Conservation (phyloP, 208 protist species). For the Trypanosoma mega region DNA sequence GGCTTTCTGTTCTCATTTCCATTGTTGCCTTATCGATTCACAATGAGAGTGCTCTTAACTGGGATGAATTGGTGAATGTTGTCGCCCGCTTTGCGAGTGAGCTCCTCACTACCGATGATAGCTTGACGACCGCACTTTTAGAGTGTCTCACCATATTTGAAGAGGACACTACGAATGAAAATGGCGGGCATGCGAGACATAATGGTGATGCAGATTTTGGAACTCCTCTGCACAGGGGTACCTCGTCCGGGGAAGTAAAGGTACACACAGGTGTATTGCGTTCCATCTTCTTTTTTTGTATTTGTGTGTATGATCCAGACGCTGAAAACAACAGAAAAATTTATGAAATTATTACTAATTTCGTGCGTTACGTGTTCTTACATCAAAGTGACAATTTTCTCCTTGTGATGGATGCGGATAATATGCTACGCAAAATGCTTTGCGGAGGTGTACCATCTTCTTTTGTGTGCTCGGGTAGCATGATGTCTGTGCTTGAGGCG, state of each 20-base stretch:
- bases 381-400: slow-evolving; percentile 69
- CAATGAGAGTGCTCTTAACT: slow-evolving; percentile 36
- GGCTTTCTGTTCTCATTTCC: slow-evolving; percentile 81
- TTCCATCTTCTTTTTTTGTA: slow-evolving; percentile 84
- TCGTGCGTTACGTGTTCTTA: slow-evolving; percentile 76
- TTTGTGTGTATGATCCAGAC: slow-evolving; percentile 68
- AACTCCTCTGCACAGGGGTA: too few relatives aligned
- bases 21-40: slow-evolving; percentile 74
- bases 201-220: slow-evolving; percentile 10
- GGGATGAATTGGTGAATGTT: slow-evolving; percentile 51
- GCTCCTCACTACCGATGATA: slow-evolving; percentile 56
- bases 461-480: slow-evolving; percentile 64
- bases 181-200: slow-evolving; percentile 2
- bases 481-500: slow-evolving; percentile 51
- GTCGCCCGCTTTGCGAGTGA: slow-evolving; percentile 62
- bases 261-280: slow-evolving; percentile 77
- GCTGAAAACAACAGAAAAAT: slow-evolving; percentile 43
- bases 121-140: slow-evolving; percentile 63
- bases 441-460: slow-evolving; percentile 45
- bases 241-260: slow-evolving; percentile 11
- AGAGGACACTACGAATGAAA: slow-evolving; percentile 17
- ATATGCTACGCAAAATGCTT: slow-evolving; percentile 58
- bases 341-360: slow-evolving; percentile 66
- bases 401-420: slow-evolving; percentile 75
- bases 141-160: slow-evolving; percentile 59